Base-by-base conservation (phyloP, 2,329 filamentous ascomycete genomes). In the Didymella sp. region DNA sequence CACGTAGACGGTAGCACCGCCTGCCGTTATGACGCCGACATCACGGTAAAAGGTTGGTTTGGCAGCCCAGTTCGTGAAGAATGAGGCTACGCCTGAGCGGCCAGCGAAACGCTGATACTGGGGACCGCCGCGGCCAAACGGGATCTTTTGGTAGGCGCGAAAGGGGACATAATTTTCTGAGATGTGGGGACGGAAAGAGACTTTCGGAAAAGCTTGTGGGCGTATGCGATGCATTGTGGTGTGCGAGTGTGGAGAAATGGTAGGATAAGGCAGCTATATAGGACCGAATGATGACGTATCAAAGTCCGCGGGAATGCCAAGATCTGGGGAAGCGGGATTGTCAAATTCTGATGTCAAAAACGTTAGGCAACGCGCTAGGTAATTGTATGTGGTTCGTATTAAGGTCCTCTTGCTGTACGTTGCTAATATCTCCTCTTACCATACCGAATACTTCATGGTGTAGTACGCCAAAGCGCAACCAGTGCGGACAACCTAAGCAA, bases 1-100 rank as follows among this genome's bases (percentile, higher is more conserved):
- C 52, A 87, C 79, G 78, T 92, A 92, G 71, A 92, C 87, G 8
- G 76, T 78, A 6, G 77, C 79, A 2, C 75, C 69, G 0, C 75
- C 74, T 1, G 76, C 72, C 2, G 77, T 81, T 6, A 84, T 59
- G 3, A 77, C 61, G 13, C 72, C 75, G 3, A 79, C 67, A 61
- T 82, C 75, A 40, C 80, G 77, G 67, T 79, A 81, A 72, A 82
- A 82, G 2, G 76, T 79, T 24, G 80, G 79, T 1, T 74, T 68
- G 3, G 72, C 71, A 0, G 76, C 74, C 80, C 80, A 82, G 64
- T 68, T 62, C 28, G 51, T 61, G 46, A 75, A 68, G 19, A 75
- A 22, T 12, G 64, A 67, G n/a, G 62, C 51, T 11, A 68, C 17
- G 3, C 65, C 62, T 40, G 56, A 12, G 61, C 57, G 30, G 31